Evolutionary conservation across 176 grass and related monocot genomes (phyloP), one percentile per base, ranked within the genome.

Genomic region (Chrysopogon serrulatus): DNA sequence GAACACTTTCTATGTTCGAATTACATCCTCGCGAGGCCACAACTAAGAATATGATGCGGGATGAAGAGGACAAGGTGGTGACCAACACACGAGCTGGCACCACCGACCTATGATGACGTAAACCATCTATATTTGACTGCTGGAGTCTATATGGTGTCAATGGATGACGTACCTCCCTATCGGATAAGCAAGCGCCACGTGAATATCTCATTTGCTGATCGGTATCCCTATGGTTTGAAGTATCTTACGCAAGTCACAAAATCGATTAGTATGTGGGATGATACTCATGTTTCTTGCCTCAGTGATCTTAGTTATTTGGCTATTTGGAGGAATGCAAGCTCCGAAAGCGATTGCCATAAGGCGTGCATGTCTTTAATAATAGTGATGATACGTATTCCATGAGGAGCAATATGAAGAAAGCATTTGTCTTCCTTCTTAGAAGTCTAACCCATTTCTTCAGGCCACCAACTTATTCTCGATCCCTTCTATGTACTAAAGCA

Each of bases 401-500:
- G 26, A 3, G 0, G 28, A 0, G 0, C 0, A 68, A 3, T 68
- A 4, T 77, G 35, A 47, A 0, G 10, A 65, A 66, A 45, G 6
- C 18, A 15, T 5, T 0, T 4, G 32, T 12, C 0, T 45, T 2
- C 3, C 18, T 45, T 11, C 74, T 88, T 4, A 79, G 11, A 30
- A 16, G 21, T n/a, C 43, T 88, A 3, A 18, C 8, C 6, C 6
- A 8, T 40, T 73, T 82, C 23, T 23, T 5, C 47, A 19, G 1
- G 35, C 0, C 35, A 31, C 1, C 0, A 0, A 0, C 0, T 1
- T 0, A 0, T 6, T 0, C 0, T 5, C n/a, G 5, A 0, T 6
- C 0, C 2, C 2, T 81, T 83, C 15, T 1, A 0, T 35, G 4
- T 26, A 8, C 15, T 88, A 3, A 5, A 24, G 68, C 68, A 88